Evolutionary conservation across 176 grass and related monocot species (phyloP).

Genomic region (Triticum urartu): DNA sequence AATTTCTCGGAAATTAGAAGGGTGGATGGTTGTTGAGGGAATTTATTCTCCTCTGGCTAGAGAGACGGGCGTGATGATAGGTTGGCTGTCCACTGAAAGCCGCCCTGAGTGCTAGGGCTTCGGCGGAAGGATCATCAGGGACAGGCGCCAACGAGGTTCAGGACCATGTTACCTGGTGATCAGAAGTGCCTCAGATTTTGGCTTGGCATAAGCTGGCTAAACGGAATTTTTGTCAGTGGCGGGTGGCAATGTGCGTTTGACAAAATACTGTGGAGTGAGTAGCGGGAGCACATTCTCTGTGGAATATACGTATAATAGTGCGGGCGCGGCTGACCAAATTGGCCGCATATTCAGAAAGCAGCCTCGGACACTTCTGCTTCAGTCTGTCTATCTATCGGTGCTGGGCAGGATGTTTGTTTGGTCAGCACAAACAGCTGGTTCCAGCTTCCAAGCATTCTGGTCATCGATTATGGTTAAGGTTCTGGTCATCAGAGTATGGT

Average conservation of each 20-base stretch:
- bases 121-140: not conserved
- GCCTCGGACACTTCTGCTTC: not conserved
- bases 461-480: not conserved
- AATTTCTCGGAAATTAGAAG: not conserved
- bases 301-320: not conserved
- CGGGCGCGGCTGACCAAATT: not conserved
- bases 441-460: not conserved
- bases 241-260: not conserved
- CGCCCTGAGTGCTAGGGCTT: not conserved
- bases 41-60: slow-evolving; percentile 44
- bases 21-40: slow-evolving; percentile 24
- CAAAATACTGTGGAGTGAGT: not conserved
- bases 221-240: slow-evolving; percentile 26
- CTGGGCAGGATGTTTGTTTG: not conserved
- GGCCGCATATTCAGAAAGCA: not conserved
- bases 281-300: not conserved
- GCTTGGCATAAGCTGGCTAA: not conserved
- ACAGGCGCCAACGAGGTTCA: too few species aligned
- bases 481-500: too few species aligned
- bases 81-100: slow-evolving; percentile 7
- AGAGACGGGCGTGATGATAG: not conserved
- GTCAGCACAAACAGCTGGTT: not conserved
- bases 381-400: not conserved
- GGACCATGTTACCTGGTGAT: not conserved
- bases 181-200: not conserved